Base-by-base conservation (phyloP, 768 basidiomycete species). In the Pulveroboletus frians region DNA sequence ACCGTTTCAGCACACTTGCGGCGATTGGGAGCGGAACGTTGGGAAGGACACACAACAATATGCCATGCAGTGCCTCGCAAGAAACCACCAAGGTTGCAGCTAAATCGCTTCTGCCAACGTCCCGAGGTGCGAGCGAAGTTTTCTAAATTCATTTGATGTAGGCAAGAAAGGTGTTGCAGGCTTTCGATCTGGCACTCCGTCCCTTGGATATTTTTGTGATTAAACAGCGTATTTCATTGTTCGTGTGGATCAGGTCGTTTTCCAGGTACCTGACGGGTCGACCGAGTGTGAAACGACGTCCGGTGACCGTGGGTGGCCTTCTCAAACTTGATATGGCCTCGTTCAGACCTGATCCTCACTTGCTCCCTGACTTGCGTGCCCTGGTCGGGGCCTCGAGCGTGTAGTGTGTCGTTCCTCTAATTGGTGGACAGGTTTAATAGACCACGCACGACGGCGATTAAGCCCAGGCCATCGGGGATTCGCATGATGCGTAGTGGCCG, bases 231-330 rank as follows among this genome's bases (percentile, higher is more conserved):
- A 39, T 45, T 50, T 31, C 46, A 31, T 52, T 26, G 39, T 50
- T 51, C 49, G 39, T 62, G 56, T 54, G 62, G 57, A 62, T 57
- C 63, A 54, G 50, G 54, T 53, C 60, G 39, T 31, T 37, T 18
- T 21, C 38, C 42, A 52, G 52, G 47, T 38, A 53, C 52, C 26
- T 37, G 26, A 39, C 36, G 34, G 30, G 44, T 34, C 43, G 39
- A 30, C 17, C 15, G 29, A 41, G 39, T 32, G 39, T 47, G 46
- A 49, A 38, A 29, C 8, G 9, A 47, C n/a, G 36, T 51, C 29
- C 14, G 35, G 18, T 20, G 44, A 30, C 39, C 30, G 10, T 18
- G 3, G 27, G 38, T 9, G 34, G 30, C 45, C 10, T 32, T 17
- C 40, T 39, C 42, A 32, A n/a, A 9, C 31, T 44, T 18, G 20